These are phyloP conservation scores for Brasilioporus rufonigricans DNA, from an alignment of 768 basidiomycete species.

Conservation along the genomic window DNA sequence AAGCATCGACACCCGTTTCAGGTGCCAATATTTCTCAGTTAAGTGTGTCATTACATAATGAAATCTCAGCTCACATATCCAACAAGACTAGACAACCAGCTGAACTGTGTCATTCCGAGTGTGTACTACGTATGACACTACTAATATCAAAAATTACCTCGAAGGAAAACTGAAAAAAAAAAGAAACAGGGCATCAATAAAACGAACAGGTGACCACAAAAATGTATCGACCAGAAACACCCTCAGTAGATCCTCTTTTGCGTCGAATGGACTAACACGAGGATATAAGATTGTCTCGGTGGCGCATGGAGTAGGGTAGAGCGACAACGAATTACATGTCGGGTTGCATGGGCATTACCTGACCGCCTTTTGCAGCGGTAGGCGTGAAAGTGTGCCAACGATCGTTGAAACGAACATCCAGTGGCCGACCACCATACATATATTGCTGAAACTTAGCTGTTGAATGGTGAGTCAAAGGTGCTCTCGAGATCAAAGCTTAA, in stretches of 20 bases:
- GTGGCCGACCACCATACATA: constrained; percentile 88
- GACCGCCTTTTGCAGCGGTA: constrained; percentile 84
- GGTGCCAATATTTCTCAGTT: no score
- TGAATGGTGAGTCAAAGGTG: background rate
- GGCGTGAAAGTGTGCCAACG: constrained; percentile 94
- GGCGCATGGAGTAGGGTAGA: background rate
- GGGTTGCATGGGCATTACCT: constrained; percentile 62
- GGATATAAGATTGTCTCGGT: background rate
- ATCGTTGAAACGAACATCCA: constrained; percentile 93
- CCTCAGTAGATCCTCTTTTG: background rate
- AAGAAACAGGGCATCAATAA: background rate
- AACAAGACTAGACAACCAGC: background rate
- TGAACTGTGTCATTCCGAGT: constrained; percentile 3
- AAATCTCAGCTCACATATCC: no score
- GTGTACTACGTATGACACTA: background rate
- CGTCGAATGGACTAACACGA: background rate
- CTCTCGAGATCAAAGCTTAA: background rate
- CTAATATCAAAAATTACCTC: background rate
- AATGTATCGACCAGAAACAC: background rate
- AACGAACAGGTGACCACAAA: background rate
- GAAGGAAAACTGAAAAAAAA: background rate
- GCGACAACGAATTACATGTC: constrained; percentile 35
- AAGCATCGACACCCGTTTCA: no score
- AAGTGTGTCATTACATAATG: no score
- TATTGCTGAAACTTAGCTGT: constrained; percentile 92